Conservation (phyloP, 306 rosid genomes). For the Quercus alba region DNA sequence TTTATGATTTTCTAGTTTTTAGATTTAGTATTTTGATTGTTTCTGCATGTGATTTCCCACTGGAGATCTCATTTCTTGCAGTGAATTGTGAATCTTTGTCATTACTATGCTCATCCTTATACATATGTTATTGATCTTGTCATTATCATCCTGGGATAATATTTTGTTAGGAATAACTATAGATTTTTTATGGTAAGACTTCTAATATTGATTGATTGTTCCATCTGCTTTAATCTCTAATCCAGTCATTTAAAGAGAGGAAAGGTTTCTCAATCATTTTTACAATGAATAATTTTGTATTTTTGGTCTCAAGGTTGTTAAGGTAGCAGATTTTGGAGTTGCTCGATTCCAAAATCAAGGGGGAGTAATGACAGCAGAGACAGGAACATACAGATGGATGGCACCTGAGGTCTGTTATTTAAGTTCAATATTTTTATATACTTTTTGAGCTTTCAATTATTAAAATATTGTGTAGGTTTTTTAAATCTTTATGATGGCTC, state of each 20-base stretch:
- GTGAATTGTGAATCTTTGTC: neutral
- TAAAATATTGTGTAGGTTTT: neutral
- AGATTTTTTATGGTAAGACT: slow-evolving; percentile 4
- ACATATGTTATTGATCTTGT: neutral
- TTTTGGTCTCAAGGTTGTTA: slow-evolving; percentile 65
- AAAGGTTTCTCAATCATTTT: neutral
- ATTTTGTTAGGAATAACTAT: neutral
- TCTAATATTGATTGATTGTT: neutral
- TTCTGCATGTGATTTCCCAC: neutral
- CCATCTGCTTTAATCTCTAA: neutral
- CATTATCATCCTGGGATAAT: neutral
- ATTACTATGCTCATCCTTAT: neutral
- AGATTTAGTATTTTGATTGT: neutral
- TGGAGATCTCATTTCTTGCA: neutral
- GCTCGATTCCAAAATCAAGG: slow-evolving; percentile 85
- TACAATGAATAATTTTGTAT: neutral
- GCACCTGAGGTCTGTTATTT: slow-evolving; percentile 85
- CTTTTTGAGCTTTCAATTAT: neutral
- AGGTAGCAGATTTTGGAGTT: slow-evolving; percentile 99
- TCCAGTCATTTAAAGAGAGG: neutral
- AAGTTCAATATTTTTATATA: slow-evolving; percentile 1
- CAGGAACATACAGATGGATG: slow-evolving; percentile 99
- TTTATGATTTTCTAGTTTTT: neutral
- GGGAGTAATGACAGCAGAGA: slow-evolving; percentile 99
- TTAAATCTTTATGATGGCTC: neutral